These are phyloP conservation scores for Plasmodium coatneyi DNA, from an alignment of 169 alveolate species.

Conservation along the genomic window DNA sequence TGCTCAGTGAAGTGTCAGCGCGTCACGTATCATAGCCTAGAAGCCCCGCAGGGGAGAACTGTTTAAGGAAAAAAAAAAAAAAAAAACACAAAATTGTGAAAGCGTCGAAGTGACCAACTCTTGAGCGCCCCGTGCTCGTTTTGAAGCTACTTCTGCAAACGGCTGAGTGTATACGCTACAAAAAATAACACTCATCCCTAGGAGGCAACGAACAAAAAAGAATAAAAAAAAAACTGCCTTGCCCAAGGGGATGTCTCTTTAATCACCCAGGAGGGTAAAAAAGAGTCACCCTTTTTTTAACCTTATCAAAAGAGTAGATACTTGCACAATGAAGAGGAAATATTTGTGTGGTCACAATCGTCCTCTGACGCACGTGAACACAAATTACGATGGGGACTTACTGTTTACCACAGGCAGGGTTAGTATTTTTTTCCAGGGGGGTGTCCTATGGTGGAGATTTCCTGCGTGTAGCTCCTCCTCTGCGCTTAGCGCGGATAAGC, in stretches of 20 bases:
- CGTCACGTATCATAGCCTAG: background rate
- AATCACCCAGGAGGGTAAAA: background rate
- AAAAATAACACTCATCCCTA: too few relatives aligned
- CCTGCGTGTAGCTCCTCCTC: background rate
- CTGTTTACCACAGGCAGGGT: slow-evolving; percentile 93
- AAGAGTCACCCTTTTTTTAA: background rate
- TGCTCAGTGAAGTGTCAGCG: too few relatives aligned
- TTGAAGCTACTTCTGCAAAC: too few relatives aligned
- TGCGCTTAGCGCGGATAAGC: background rate
- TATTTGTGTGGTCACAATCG: slow-evolving; percentile 91
- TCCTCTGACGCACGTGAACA: slow-evolving; percentile 91
- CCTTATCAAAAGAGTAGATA: background rate
- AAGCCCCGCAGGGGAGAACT: background rate
- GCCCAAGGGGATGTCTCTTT: background rate
- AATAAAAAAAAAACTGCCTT: background rate
- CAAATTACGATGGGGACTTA: slow-evolving; percentile 91
- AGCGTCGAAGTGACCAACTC: too few relatives aligned
- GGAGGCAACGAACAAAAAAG: too few relatives aligned
- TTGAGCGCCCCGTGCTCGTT: too few relatives aligned
- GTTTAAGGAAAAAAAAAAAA: background rate
- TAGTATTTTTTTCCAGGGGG: slow-evolving; percentile 17
- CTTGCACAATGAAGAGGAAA: slow-evolving; percentile 86
- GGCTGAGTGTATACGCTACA: too few relatives aligned
- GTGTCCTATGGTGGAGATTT: background rate
- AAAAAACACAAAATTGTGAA: too few relatives aligned